Evolutionary conservation across 192 early-diverging fungal species (phyloP).

Genomic region (Chytriomyces confervae): DNA sequence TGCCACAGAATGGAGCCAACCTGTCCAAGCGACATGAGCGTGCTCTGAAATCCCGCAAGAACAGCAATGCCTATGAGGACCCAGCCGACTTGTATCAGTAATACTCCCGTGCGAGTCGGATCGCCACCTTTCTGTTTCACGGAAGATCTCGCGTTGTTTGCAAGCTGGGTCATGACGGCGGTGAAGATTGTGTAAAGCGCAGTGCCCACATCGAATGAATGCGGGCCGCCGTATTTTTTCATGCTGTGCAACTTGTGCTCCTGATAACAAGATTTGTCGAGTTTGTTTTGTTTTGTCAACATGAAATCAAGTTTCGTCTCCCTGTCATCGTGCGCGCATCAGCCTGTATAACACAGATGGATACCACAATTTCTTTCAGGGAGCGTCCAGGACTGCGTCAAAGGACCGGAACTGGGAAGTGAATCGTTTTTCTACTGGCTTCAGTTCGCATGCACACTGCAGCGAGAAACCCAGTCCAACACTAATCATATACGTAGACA

Average conservation of each 20-base stretch:
- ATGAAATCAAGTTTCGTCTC: conserved; percentile 57
- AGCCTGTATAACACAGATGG: conserved; percentile 68
- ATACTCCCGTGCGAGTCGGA: conserved; percentile 1
- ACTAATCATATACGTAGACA: background rate
- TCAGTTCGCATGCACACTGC: background rate
- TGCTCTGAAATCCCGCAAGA: conserved; percentile 24
- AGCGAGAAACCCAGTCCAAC: background rate
- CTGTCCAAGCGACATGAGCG: conserved; percentile 16
- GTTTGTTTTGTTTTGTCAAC: conserved; percentile 47
- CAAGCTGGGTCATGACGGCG: conserved; percentile 2
- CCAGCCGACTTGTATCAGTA: conserved; percentile 16
- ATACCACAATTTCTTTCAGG: conserved; percentile 58
- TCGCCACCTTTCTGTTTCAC: conserved; percentile 14
- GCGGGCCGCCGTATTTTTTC: conserved; percentile 55
- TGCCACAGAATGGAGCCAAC: conserved; percentile 2
- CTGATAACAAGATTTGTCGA: conserved; percentile 73
- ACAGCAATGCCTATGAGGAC: background rate
- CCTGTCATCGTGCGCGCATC: conserved; percentile 52
- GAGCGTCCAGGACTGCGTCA: conserved; percentile 53
- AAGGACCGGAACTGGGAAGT: conserved; percentile 56
- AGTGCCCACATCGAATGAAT: conserved; percentile 36
- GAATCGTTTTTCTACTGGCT: conserved; percentile 15
- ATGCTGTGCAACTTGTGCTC: conserved; percentile 50
- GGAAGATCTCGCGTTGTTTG: conserved; percentile 13
- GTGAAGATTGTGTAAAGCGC: conserved; percentile 14